Evolutionary conservation across 192 early-diverging fungal genomes (phyloP), one percentile per base, ranked within the genome.

Genomic region (Coemansia sp.): DNA sequence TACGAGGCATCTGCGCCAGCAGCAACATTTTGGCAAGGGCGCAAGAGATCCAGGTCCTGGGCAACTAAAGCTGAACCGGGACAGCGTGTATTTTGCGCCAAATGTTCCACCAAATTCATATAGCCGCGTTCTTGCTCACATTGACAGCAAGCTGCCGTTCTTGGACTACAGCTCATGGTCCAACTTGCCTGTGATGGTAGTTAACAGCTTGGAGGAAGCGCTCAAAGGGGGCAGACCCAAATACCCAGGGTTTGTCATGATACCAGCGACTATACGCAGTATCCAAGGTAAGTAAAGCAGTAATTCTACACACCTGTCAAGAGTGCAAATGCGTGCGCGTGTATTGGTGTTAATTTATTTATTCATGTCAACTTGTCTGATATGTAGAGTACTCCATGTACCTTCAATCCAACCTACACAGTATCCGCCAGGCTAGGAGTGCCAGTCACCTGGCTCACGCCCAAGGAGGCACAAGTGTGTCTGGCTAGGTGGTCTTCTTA

Each of bases 141-240:
- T 83, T 34, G 80, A 83, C 41, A 20, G 68, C 52, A 60, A 70
- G 59, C 72, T 83, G 34, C 68, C 51, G 20, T 20, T 66, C n/a
- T 63, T 83, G 66, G 52, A 70, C 24, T 83, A 83, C 69, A 16
- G n/a, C 34, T 44, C 29, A 12, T 83, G 80, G 80, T 43, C 54
- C 70, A 46, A 40, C 42, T 72, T 83, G 73, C 80, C 80, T 0
- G 36, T 83, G 44, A 83, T 83, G 80, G 70, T 83, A 13, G 80
- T 83, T 34, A 49, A 47, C 18, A 60, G 11, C 42, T 78, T 76
- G 80, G 55, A 68, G 38, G 34, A 49, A 13, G 69, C 80, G 18
- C 68, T 75, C 44, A 52, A 27, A 8, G 63, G 70, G 24, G 63
- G 63, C 16, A 24, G 20, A 2, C 54, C 66, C 38, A 67, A 52